Conservation (phyloP, 2,329 filamentous ascomycete species). For the Aspergillus brasiliensis region DNA sequence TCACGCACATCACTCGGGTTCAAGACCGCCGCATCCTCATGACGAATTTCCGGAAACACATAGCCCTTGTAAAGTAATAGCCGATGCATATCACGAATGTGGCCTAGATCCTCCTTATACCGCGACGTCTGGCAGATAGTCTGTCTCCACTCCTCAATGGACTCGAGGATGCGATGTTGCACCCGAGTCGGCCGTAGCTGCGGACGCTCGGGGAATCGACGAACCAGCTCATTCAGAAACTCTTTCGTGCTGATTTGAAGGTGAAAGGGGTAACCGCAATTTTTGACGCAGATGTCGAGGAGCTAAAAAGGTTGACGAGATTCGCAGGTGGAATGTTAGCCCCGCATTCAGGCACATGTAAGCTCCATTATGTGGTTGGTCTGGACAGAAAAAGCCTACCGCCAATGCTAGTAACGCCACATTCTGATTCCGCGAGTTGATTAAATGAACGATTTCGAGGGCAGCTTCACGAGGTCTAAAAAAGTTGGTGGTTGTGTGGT, state of each 20-base stretch:
- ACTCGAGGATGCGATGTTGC: constrained; percentile 88
- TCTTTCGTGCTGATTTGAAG: constrained; percentile 98
- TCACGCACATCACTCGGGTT: constrained; percentile 90
- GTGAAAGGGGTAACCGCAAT: constrained; percentile 98
- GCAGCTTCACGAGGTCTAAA: constrained; percentile 83
- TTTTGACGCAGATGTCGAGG: constrained; percentile 98
- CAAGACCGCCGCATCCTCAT: constrained; percentile 92
- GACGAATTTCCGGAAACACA: constrained; percentile 85
- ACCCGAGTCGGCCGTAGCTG: constrained; percentile 83
- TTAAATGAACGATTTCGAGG: constrained; percentile 85
- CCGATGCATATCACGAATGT: constrained; percentile 96
- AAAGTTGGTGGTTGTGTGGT: background rate
- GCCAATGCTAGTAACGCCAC: constrained; percentile 85
- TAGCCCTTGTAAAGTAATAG: constrained; percentile 97
- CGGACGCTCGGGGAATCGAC: constrained; percentile 91
- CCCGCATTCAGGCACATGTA: constrained; percentile 12
- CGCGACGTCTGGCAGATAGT: constrained; percentile 98
- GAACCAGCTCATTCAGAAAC: constrained; percentile 96
- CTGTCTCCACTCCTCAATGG: constrained; percentile 96
- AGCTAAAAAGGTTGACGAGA: constrained; percentile 51
- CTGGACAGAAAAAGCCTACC: constrained; percentile 44
- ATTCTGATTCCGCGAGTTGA: constrained; percentile 97
- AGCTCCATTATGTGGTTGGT: constrained; percentile 17
- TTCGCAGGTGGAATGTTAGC: constrained; percentile 16
- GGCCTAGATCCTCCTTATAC: constrained; percentile 95